A percentile compares a stretch with the other conserved stretches of the same genome.
Evolutionary conservation across 169 alveolate genomes (phyloP).

Genomic region (Toxoplasma gondii): DNA sequence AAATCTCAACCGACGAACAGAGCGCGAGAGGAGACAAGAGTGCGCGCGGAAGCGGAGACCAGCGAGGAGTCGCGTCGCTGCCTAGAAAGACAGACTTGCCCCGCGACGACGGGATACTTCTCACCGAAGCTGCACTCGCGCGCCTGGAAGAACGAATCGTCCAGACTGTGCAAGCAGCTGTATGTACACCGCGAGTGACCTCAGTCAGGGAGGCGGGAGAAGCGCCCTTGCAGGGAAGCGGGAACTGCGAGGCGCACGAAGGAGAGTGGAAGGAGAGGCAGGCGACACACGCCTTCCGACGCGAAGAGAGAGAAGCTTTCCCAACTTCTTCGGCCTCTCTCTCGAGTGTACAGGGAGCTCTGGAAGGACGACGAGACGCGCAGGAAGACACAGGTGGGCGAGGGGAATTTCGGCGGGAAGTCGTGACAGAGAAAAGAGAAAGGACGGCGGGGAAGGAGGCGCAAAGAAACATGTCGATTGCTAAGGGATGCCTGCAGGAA

Average conservation of each 20-base stretch:
- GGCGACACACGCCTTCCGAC: background rate
- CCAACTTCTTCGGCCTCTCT: too few relatives aligned
- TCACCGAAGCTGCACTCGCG: background rate
- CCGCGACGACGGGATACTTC: background rate
- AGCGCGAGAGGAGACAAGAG: background rate
- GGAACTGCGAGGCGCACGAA: background rate
- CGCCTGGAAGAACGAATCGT: background rate
- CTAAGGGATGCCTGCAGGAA: too few relatives aligned
- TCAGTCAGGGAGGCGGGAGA: background rate
- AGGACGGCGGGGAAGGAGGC: too few relatives aligned
- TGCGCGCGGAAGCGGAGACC: background rate
- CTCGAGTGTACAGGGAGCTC: too few relatives aligned
- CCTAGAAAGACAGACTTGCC: background rate
- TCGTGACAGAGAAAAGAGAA: too few relatives aligned
- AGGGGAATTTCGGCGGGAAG: too few relatives aligned
- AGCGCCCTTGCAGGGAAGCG: too few relatives aligned
- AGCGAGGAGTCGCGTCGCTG: background rate
- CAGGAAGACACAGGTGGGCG: too few relatives aligned
- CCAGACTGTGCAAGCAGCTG: background rate
- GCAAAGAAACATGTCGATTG: too few relatives aligned
- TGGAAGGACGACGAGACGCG: too few relatives aligned
- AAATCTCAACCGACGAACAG: background rate
- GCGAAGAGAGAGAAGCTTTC: background rate
- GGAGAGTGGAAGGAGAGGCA: background rate
- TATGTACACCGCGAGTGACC: background rate